These are phyloP conservation scores for Sarocladium kiliense DNA, from an alignment of 2,329 filamentous ascomycete genomes.

Conservation along the genomic window DNA sequence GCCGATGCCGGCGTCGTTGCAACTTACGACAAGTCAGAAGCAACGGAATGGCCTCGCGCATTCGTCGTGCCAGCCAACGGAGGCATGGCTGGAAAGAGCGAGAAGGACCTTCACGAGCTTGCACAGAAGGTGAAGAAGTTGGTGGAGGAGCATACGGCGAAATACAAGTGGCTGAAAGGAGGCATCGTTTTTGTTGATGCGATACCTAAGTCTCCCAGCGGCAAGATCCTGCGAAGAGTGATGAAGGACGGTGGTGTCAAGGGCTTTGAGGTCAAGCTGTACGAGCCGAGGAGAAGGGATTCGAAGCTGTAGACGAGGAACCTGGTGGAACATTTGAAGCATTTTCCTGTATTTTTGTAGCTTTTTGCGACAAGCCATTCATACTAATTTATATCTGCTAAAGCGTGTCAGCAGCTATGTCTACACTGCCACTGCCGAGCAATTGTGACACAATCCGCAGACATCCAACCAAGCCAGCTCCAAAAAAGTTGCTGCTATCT, in stretches of 20 bases:
- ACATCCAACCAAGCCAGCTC: background rate
- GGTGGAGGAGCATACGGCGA: slow-evolving; percentile 54
- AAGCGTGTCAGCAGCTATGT: too few species aligned
- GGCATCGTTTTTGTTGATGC: slow-evolving; percentile 63
- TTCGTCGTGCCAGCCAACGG: slow-evolving; percentile 45
- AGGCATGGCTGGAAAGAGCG: slow-evolving; percentile 20
- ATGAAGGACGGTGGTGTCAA: slow-evolving; percentile 35
- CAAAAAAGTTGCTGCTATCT: background rate
- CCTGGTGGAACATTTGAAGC: background rate
- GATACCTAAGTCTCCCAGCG: slow-evolving; percentile 66
- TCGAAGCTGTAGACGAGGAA: slow-evolving; percentile 8
- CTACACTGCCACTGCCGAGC: background rate
- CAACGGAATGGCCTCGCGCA: slow-evolving; percentile 59
- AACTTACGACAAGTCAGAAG: slow-evolving; percentile 46
- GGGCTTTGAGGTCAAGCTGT: slow-evolving; percentile 30
- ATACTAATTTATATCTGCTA: too few species aligned
- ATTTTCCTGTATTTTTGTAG: background rate
- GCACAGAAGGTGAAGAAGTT: slow-evolving; percentile 50
- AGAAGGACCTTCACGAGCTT: slow-evolving; percentile 32
- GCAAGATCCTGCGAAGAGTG: slow-evolving; percentile 41
- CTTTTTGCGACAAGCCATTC: too few species aligned
- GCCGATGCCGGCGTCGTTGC: slow-evolving; percentile 63
- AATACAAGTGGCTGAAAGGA: slow-evolving; percentile 64
- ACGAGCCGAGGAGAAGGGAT: slow-evolving; percentile 7
- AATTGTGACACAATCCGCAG: background rate